phyloP scores from a whole-genome alignment of 495 filamentous ascomycete genomes.

The Astrocystis sublimbata region DNA sequence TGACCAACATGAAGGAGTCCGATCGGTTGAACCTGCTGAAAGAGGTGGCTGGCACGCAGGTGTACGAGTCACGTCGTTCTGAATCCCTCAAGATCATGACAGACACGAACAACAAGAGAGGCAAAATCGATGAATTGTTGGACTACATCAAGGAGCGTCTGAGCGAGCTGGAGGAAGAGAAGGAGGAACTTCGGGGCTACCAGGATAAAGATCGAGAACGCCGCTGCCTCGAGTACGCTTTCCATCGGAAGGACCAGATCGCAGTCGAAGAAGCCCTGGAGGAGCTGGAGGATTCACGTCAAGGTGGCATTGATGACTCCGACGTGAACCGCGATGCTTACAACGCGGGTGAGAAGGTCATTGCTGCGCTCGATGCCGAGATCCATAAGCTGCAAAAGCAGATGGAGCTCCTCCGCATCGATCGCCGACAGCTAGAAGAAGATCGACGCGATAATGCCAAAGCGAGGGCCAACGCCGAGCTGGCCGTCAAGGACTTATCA shows the following conservation, averaged over 20 bases:
- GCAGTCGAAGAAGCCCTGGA: constrained; percentile 75
- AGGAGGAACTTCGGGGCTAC: constrained; percentile 87
- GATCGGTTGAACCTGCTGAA: constrained; percentile 88
- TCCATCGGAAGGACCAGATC: constrained; percentile 84
- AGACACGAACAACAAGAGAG: constrained; percentile 90
- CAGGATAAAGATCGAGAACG: constrained; percentile 95
- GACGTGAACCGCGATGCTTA: constrained; percentile 80
- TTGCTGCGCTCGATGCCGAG: constrained; percentile 71
- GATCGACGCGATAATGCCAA: constrained; percentile 81
- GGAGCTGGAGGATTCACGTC: constrained; percentile 77
- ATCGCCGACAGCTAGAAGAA: constrained; percentile 83
- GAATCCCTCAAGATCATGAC: constrained; percentile 96
- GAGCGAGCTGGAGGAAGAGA: constrained; percentile 90
- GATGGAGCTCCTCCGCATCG: constrained; percentile 83
- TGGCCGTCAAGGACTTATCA: constrained; percentile 76
- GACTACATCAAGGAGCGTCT: constrained; percentile 89
- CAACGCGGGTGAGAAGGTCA: constrained; percentile 75
- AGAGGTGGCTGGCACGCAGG: constrained; percentile 95
- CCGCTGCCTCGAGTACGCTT: constrained; percentile 89
- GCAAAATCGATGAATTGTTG: constrained; percentile 90
- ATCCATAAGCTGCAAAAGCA: constrained; percentile 78
- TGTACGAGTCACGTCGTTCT: constrained; percentile 86
- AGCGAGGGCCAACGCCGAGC: constrained; percentile 76
- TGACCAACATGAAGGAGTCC: constrained; percentile 98
- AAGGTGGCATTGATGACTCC: constrained; percentile 77